Conservation (phyloP, 2,329 filamentous ascomycete genomes). For the Aspergillus sp. region DNA sequence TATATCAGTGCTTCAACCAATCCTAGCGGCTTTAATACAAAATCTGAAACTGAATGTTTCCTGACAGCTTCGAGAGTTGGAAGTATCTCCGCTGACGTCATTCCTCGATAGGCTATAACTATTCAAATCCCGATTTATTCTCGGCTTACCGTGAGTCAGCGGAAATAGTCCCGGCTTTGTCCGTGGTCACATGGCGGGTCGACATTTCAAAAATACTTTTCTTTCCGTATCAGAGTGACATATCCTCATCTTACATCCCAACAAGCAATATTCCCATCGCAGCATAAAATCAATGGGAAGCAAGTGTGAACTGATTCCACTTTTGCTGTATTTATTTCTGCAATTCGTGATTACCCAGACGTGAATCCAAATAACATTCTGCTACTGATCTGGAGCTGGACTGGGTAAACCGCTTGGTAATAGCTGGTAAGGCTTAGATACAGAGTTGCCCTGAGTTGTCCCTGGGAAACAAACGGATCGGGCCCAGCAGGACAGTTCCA, state of each 20-base stretch:
- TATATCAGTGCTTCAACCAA: not conserved
- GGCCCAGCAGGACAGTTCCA: not conserved
- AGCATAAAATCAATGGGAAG: slow-evolving; percentile 32
- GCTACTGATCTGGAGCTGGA: not conserved
- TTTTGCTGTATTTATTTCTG: slow-evolving; percentile 11
- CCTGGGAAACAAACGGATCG: not conserved
- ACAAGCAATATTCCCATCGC: not conserved
- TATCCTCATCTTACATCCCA: not conserved
- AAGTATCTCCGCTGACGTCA: slow-evolving; percentile 1
- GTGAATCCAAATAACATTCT: not conserved
- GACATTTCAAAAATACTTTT: slow-evolving; percentile 4
- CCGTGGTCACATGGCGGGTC: slow-evolving; percentile 4
- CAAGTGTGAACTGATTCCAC: slow-evolving; percentile 23
- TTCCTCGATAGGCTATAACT: not conserved
- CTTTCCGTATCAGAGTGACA: slow-evolving; percentile 16
- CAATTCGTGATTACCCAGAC: not conserved
- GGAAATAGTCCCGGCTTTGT: slow-evolving; percentile 5
- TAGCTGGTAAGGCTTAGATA: not conserved
- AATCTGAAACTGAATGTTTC: not conserved
- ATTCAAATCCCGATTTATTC: slow-evolving; percentile 9
- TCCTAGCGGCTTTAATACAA: not conserved
- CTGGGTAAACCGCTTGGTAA: not conserved
- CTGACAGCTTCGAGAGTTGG: not conserved
- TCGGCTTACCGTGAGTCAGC: slow-evolving; percentile 10
- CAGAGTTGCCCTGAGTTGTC: not conserved